Evolutionary conservation across 495 filamentous ascomycete genomes (phyloP).

Genomic region (Clavariopsis aquatica): DNA sequence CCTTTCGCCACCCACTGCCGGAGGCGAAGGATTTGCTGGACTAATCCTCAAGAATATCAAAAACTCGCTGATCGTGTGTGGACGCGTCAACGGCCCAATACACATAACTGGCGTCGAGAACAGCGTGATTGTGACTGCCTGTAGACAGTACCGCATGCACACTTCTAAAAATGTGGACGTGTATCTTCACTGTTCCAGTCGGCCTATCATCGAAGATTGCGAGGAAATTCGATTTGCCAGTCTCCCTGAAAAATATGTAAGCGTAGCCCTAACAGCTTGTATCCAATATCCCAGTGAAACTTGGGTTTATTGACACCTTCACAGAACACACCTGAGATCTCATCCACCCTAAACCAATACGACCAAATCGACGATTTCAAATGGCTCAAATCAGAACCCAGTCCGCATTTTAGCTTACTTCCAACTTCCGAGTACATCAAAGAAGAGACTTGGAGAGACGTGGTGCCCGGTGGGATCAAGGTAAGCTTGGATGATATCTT

Average conservation of each 20-base stretch:
- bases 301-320: not conserved
- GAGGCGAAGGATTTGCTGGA: slow-evolving; percentile 68
- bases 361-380: slow-evolving; percentile 95
- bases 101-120: slow-evolving; percentile 77
- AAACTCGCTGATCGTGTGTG: slow-evolving; percentile 70
- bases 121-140: slow-evolving; percentile 70
- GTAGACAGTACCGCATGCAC: slow-evolving; percentile 86
- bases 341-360: slow-evolving; percentile 64
- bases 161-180: slow-evolving; percentile 75
- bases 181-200: slow-evolving; percentile 77
- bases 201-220: slow-evolving; percentile 94
- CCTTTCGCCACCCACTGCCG: slow-evolving; percentile 65
- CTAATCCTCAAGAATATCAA: slow-evolving; percentile 70
- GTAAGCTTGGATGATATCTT: slow-evolving; percentile 69
- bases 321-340: slow-evolving; percentile 23
- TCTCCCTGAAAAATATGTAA: slow-evolving; percentile 67
- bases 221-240: slow-evolving; percentile 74
- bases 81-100: slow-evolving; percentile 72
- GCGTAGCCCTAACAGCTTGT: slow-evolving; percentile 31
- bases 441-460: slow-evolving; percentile 68
- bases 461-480: slow-evolving; percentile 64
- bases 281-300: too few relatives aligned
- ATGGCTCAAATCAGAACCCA: slow-evolving; percentile 84
- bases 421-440: slow-evolving; percentile 59
- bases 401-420: slow-evolving; percentile 84